Conservation (phyloP, 2,329 filamentous ascomycete genomes). For the Aureobasidium pullulans region DNA sequence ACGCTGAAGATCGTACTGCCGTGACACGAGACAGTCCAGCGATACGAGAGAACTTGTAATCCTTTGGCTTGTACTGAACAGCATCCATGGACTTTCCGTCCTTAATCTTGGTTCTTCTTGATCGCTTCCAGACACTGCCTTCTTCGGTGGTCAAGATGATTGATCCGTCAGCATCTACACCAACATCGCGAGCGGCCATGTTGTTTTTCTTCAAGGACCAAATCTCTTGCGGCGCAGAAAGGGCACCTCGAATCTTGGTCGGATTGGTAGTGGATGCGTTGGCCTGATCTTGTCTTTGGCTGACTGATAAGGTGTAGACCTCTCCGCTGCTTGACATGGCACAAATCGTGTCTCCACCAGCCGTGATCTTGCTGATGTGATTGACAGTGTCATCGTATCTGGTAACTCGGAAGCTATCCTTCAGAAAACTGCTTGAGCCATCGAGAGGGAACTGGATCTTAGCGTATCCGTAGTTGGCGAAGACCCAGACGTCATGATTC, state of each 20-base stretch:
- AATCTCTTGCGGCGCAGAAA: constrained; percentile 70
- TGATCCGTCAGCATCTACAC: constrained; percentile 84
- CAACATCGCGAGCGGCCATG: constrained; percentile 78
- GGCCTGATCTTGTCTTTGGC: constrained; percentile 54
- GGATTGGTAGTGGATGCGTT: constrained; percentile 83
- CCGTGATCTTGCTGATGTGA: constrained; percentile 67
- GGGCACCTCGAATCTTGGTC: constrained; percentile 74
- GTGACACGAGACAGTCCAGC: constrained; percentile 79
- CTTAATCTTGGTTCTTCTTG: constrained; percentile 75
- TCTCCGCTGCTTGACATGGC: constrained; percentile 79
- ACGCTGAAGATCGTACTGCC: constrained; percentile 78
- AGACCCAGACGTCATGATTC: constrained; percentile 84
- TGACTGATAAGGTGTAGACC: constrained; percentile 76
- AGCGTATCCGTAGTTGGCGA: constrained; percentile 94
- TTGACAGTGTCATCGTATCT: constrained; percentile 58
- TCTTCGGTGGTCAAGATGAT: constrained; percentile 90
- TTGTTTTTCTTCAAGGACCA: constrained; percentile 84
- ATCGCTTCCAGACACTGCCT: constrained; percentile 85
- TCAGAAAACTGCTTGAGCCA: constrained; percentile 61
- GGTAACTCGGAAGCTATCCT: constrained; percentile 57
- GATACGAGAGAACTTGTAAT: constrained; percentile 92
- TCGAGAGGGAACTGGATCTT: constrained; percentile 77
- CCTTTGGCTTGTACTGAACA: constrained; percentile 61
- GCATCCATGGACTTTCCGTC: constrained; percentile 46
- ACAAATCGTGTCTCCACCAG: constrained; percentile 85